Base-by-base conservation (phyloP, 495 filamentous ascomycete genomes). In the Penicillium crystallinum region DNA sequence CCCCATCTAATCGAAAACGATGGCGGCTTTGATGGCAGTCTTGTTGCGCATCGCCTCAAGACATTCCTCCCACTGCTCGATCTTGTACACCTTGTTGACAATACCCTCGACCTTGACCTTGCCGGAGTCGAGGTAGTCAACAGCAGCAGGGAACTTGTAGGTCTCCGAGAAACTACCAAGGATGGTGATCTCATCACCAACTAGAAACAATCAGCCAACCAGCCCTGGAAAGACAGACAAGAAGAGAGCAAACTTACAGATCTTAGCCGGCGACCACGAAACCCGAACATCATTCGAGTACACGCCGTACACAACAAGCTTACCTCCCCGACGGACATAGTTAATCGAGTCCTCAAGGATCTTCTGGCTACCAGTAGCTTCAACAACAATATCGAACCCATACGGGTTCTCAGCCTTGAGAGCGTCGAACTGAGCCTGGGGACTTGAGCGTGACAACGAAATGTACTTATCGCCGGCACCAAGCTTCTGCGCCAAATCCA, bases 141-240 rank as follows among this genome's bases (percentile, higher is more conserved):
- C 81, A 7, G 84, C 84, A 25, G 84, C 78, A 4, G 84, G 83
- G 77, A 86, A 89, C 76, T 86, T 87, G 72, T 85, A 84, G 14
- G 81, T 81, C 60, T 88, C 82, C 25, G 78, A 83, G 75, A 87
- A 88, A 33, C 77, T 83, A 23, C 84, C 83, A 34, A 88, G 66
- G 54, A 89, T 85, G 53, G 81, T 86, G 59, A 88, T 86, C 60
- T 87, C 84, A 57, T 83, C 73, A 41, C 68, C 68, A 48, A 73
- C 71, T 71, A 45, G 18, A 27, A 25, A 12, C 1, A 4, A 23
- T 50, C n/a, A 50, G 48, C 29, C 23, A 27, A 35, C 11, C 12
- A 40, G 27, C 8, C 21, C 23, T 12, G 12, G 33, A 38, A 8
- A 23, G 29, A 45, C 21, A 49, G 18, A n/a, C 14, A 11, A 29